These are phyloP conservation scores for Fraxinus latifolia DNA, from an alignment of 305 asterid species.

Conservation along the genomic window DNA sequence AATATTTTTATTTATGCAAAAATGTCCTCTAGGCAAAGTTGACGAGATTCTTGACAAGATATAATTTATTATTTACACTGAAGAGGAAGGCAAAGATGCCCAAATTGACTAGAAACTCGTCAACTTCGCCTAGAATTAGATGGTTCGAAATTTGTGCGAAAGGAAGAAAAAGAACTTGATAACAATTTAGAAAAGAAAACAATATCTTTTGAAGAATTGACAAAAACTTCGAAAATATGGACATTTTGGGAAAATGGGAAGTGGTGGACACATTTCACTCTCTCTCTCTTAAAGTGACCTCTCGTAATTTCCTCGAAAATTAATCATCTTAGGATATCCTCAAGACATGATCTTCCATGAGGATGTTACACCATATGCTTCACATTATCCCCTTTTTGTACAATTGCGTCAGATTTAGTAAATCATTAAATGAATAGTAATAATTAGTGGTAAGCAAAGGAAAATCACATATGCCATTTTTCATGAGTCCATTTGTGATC, in stretches of 20 bases:
- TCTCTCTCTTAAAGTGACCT: not conserved
- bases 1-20: not conserved
- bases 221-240: not conserved
- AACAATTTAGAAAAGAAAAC: not conserved
- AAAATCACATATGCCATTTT: not conserved
- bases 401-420: not conserved
- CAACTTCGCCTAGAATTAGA: not conserved
- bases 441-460: not conserved
- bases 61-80: not conserved
- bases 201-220: not conserved
- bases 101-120: not conserved
- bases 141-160: not conserved
- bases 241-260: not conserved
- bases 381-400: not conserved
- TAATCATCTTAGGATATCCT: not conserved
- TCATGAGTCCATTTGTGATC: not conserved
- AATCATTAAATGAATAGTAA: not conserved
- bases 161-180: not conserved
- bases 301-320: not conserved
- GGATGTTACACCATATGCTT: not conserved
- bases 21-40: not conserved
- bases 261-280: not conserved
- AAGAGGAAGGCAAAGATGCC: not conserved
- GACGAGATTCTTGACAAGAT: not conserved
- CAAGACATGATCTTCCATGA: not conserved